Conservation (phyloP, 2,329 filamentous ascomycete genomes). For the Fusarium udum region DNA sequence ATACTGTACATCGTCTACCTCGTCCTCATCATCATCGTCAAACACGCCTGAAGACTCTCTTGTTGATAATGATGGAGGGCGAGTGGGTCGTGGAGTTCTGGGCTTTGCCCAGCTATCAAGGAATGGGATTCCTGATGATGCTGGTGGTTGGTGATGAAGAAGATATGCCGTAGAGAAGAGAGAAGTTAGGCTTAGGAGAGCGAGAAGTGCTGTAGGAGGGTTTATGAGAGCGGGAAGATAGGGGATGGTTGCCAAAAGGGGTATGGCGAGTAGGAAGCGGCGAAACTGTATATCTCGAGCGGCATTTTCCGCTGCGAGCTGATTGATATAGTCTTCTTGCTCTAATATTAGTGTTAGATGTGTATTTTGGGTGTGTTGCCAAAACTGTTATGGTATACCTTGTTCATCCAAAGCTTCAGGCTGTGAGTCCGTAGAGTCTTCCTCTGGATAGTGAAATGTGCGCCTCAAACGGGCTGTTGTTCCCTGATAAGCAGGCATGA, state of each 20-base stretch:
- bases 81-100: conserved; percentile 39
- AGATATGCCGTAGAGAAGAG: conserved; percentile 71
- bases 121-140: conserved; percentile 60
- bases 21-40: conserved; percentile 34
- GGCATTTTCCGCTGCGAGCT: conserved; percentile 65
- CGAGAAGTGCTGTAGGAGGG: conserved; percentile 52
- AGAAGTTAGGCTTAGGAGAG: conserved; percentile 69
- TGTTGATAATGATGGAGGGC: conserved; percentile 34
- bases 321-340: conserved; percentile 70
- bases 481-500: conserved; percentile 40
- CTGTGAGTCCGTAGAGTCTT: conserved; percentile 56
- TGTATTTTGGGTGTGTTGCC: background rate
- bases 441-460: conserved; percentile 80
- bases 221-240: conserved; percentile 56
- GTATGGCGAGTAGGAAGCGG: conserved; percentile 67
- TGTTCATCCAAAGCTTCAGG: conserved; percentile 78
- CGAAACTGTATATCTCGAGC: conserved; percentile 67
- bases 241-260: conserved; percentile 63
- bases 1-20: conserved; percentile 21
- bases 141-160: conserved; percentile 64
- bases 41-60: conserved; percentile 20
- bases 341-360: conserved; percentile 52
- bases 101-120: conserved; percentile 58
- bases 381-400: conserved; percentile 56
- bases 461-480: conserved; percentile 72